phyloP scores from a whole-genome alignment of 2,329 filamentous ascomycete species.

The Tricladium varicosporioides region DNA sequence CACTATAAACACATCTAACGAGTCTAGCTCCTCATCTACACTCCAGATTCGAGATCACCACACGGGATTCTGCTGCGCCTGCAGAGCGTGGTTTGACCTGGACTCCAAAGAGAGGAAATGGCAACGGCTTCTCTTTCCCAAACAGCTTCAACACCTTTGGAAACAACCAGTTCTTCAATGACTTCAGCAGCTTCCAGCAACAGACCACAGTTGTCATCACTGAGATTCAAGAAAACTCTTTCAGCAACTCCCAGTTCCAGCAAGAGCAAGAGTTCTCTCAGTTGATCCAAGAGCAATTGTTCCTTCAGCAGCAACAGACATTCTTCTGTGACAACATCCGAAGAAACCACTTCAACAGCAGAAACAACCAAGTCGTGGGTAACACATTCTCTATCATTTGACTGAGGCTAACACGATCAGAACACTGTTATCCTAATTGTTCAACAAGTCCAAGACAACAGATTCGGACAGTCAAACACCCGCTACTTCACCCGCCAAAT shows the following conservation, averaged over 20 bases:
- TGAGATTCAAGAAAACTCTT: conserved; percentile 12
- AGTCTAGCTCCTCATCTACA: conserved; percentile 24
- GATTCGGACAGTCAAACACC: conserved; percentile 21
- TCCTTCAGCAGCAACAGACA: conserved; percentile 17
- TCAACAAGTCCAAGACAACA: conserved; percentile 27
- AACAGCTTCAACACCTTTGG: conserved; percentile 6
- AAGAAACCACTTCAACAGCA: conserved; percentile 29
- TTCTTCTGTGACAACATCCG: conserved; percentile 31
- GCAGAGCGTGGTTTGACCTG: conserved; percentile 25
- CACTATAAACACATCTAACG: conserved; percentile 12
- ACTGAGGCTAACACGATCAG: conserved; percentile 17
- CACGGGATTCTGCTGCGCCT: conserved; percentile 16
- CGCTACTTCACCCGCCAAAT: conserved; percentile 30
- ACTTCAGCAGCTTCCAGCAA: conserved; percentile 12
- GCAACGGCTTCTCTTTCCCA: conserved; percentile 7
- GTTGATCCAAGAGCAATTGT: conserved; percentile 21
- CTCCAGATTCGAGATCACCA: conserved; percentile 19
- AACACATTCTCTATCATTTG: background rate
- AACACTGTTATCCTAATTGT: conserved; percentile 32
- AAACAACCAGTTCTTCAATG: conserved; percentile 9
- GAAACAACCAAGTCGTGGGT: conserved; percentile 29
- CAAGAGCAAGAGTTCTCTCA: conserved; percentile 15
- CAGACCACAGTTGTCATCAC: conserved; percentile 20
- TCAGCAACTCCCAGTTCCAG: conserved; percentile 12
- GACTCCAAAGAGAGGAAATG: conserved; percentile 12